Percentiles rank a stretch among this genome's conserved stretches.
phyloP scores from a whole-genome alignment of 2,329 filamentous ascomycete species.

The Diatrype stigma region DNA sequence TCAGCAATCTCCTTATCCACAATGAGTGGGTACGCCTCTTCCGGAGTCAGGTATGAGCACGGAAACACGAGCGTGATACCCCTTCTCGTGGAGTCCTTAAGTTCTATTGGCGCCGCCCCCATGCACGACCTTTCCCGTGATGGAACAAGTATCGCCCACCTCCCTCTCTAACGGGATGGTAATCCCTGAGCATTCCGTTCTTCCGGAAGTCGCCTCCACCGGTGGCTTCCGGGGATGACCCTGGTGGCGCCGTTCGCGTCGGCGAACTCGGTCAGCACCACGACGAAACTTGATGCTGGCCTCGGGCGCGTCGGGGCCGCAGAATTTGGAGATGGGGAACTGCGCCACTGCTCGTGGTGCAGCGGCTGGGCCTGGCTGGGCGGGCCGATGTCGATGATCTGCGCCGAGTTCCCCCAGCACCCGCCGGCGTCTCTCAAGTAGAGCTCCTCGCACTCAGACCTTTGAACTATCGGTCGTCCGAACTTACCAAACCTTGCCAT shows the following conservation, averaged over 20 bases:
- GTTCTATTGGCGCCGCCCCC: slow-evolving; percentile 28
- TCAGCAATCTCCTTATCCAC: slow-evolving; percentile 15
- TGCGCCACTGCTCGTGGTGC: slow-evolving; percentile 26
- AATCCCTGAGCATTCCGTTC: slow-evolving; percentile 14
- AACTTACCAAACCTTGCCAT: too few relatives aligned
- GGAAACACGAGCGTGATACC: slow-evolving; percentile 22
- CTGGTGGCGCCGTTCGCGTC: slow-evolving; percentile 27
- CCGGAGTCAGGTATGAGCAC: slow-evolving; percentile 23
- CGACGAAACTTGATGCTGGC: slow-evolving; percentile 24
- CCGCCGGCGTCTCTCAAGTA: slow-evolving; percentile 21
- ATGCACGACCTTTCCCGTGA: slow-evolving; percentile 29
- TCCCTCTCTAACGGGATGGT: slow-evolving; percentile 24
- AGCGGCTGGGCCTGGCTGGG: slow-evolving; percentile 21
- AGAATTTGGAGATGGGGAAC: slow-evolving; percentile 21
- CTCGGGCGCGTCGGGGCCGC: slow-evolving; percentile 21
- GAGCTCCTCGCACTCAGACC: slow-evolving; percentile 18
- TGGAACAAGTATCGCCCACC: slow-evolving; percentile 25
- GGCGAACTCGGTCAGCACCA: slow-evolving; percentile 23
- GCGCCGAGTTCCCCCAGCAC: slow-evolving; percentile 23
- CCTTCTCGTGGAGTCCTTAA: slow-evolving; percentile 12
- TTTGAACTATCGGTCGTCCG: too few relatives aligned
- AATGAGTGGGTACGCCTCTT: slow-evolving; percentile 24
- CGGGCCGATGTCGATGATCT: slow-evolving; percentile 21
- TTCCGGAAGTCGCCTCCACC: slow-evolving; percentile 20
- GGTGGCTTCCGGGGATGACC: slow-evolving; percentile 26